Conservation (phyloP, 2,329 filamentous ascomycete genomes). For the Colletotrichum sp. region DNA sequence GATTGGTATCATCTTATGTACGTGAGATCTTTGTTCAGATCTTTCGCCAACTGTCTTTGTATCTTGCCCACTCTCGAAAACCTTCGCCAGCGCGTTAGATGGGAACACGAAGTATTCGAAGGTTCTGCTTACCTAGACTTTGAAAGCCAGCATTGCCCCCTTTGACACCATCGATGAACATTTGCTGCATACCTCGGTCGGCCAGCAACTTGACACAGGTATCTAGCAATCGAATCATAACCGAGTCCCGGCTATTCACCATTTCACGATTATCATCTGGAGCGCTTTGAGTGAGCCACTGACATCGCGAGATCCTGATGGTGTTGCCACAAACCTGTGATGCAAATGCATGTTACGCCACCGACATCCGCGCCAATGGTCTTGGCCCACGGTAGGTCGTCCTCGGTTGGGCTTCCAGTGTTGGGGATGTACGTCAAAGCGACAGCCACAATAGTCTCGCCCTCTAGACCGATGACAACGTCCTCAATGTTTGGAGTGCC, state of each 20-base stretch:
- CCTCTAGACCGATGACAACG: constrained; percentile 58
- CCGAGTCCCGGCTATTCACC: constrained; percentile 49
- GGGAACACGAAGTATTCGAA: not conserved
- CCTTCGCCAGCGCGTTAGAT: constrained; percentile 39
- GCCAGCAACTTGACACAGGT: constrained; percentile 53
- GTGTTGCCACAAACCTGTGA: constrained; percentile 49
- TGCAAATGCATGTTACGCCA: constrained; percentile 65
- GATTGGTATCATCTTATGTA: not conserved
- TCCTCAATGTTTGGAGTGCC: constrained; percentile 54
- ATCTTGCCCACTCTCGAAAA: constrained; percentile 63
- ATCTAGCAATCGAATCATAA: constrained; percentile 59
- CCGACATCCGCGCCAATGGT: constrained; percentile 56
- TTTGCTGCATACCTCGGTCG: constrained; percentile 53
- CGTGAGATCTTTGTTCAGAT: not conserved
- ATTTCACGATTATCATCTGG: constrained; percentile 49
- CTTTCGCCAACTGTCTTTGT: constrained; percentile 56
- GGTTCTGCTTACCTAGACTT: constrained; percentile 50
- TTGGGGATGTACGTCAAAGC: constrained; percentile 59
- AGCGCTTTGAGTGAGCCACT: not conserved
- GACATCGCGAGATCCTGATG: not conserved
- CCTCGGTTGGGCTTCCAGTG: constrained; percentile 48
- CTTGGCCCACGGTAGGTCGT: constrained; percentile 61
- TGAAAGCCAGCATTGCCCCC: constrained; percentile 55
- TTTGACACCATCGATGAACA: constrained; percentile 62
- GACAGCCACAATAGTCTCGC: constrained; percentile 52